Base-by-base conservation (phyloP, 1,139 yeast genomes). In the Candida sanyaensis region DNA sequence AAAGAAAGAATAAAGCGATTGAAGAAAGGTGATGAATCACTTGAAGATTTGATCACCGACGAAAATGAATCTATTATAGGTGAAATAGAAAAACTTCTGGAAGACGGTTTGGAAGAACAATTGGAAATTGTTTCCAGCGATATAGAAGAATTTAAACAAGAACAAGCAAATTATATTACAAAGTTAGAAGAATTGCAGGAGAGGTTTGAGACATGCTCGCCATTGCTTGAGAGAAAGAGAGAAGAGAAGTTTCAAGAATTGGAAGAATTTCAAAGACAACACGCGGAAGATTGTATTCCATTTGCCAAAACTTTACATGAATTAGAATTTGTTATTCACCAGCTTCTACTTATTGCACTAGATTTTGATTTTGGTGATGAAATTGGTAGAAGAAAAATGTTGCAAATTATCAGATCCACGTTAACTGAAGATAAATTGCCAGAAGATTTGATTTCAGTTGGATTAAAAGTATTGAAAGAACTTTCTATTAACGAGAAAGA, bases 311-410 rank as follows among this genome's bases (percentile, higher is more conserved):
- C 68, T 43, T 73, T 80, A 17, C 72, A 71, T 30, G 93, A 87
- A 49, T 63, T 84, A 34, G 92, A 89, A 55, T 92, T 86, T 59
- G 81, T 91, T 42, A 78, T 90, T 42, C 83, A 84, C 50, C 97
- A 93, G 62, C 64, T 95, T 31, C 65, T 93, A 37, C 67, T 74
- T 7, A 80, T 90, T 36, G 85, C 93, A 0, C 78, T 78, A 40
- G 81, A 81, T 36, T 88, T 86, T 61, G 99, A 93, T 63, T 90
- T 83, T 59, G 86, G 92, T 55, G 99, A 93, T 68, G 97, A 92
- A 64, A 81, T 88, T 44, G 97, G 98, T 6, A 81, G 98, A 61
- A 78, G 96, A 62, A 83, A 84, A 43, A 86, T 90, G 83, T 68
- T 90, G 41, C 86, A 83, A 46, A 79, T 87, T 5, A 76, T 91